Evolutionary conservation across 768 basidiomycete species (phyloP).

Genomic region (Suillus luteus): DNA sequence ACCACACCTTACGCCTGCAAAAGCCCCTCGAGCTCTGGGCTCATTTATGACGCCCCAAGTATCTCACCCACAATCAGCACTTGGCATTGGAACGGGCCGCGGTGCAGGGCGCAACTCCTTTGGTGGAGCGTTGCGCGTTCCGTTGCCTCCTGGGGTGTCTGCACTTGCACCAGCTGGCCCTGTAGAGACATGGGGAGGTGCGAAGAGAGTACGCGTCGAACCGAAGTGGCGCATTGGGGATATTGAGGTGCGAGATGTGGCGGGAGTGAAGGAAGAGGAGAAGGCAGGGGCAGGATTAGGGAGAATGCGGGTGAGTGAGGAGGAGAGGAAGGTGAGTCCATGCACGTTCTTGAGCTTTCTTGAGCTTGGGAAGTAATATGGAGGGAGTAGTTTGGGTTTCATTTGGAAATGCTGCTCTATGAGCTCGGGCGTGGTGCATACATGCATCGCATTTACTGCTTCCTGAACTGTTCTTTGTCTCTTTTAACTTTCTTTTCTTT

Average conservation of each 20-base stretch:
- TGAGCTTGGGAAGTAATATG: not conserved
- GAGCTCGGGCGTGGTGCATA: not conserved
- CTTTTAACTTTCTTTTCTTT: not conserved
- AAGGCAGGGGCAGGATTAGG: constrained; percentile 1
- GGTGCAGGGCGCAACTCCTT: constrained; percentile 41
- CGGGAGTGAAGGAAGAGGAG: constrained; percentile 15
- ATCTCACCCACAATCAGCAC: constrained; percentile 15
- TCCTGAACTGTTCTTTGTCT: not conserved
- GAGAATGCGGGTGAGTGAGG: constrained; percentile 16
- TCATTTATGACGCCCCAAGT: constrained; percentile 64
- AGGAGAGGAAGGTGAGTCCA: constrained; percentile 19
- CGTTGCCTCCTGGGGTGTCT: constrained; percentile 10
- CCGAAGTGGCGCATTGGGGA: constrained; percentile 60
- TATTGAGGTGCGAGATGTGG: constrained; percentile 28
- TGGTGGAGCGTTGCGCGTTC: constrained; percentile 32
- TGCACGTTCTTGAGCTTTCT: not conserved
- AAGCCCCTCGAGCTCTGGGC: constrained; percentile 26
- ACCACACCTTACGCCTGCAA: constrained; percentile 10
- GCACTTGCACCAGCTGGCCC: constrained; percentile 37
- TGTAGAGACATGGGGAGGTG: constrained; percentile 3
- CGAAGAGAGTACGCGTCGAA: constrained; percentile 47
- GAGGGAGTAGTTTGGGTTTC: no score
- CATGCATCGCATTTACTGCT: not conserved
- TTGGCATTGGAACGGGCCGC: constrained; percentile 13
- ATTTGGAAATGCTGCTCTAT: not conserved